Evolutionary conservation across 306 rosid genomes (phyloP), one percentile per base, ranked within the genome.

Genomic region (Cyclanthera cordifolia): DNA sequence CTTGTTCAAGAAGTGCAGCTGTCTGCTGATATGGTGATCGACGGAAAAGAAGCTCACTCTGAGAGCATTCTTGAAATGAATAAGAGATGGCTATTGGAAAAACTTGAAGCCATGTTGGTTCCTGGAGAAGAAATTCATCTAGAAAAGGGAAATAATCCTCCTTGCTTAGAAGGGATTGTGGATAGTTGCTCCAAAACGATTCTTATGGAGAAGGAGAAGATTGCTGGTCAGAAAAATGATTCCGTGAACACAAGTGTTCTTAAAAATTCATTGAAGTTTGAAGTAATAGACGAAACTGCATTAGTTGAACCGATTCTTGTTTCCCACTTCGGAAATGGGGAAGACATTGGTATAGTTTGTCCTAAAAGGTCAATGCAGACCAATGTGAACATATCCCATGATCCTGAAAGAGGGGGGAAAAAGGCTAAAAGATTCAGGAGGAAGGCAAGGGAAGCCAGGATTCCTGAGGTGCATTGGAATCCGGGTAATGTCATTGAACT

Each of bases 221-320:
- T 30, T 53, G 39, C 34, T n/a, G 16, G 5, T 51, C 48, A 37
- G 66, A 57, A 68, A 25, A 53, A 78, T 11, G 48, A 21, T 23
- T 24, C 25, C 12, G 65, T 48, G 17, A 24, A 39, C 16, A 51
- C 10, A 16, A 19, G n/a, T 48, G 50, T 37, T 14, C 37, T 68
- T 1, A 52, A 37, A 49, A 52, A 77, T 51, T 73, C 82, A 23
- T 56, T 81, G 60, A 85, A 79, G 76, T 71, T 89, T 64, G 80
- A 89, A 76, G 89, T 92, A 1, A 78, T 92, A 37, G 97, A 92
- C 67, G 95, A 92, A 37, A 92, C 96, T 4, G 97, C 97, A 16
- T 54, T 92, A 79, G 80, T 91, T 4, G 87, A 82, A 7, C 34
- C 80, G 27, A 23, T 79, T 48, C 57, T 71, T 32, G 60, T 54